Evolutionary conservation across 2,329 filamentous ascomycete genomes (phyloP), one percentile per base, ranked within the genome.

Genomic region (Penicillium fuscoglaucum): DNA sequence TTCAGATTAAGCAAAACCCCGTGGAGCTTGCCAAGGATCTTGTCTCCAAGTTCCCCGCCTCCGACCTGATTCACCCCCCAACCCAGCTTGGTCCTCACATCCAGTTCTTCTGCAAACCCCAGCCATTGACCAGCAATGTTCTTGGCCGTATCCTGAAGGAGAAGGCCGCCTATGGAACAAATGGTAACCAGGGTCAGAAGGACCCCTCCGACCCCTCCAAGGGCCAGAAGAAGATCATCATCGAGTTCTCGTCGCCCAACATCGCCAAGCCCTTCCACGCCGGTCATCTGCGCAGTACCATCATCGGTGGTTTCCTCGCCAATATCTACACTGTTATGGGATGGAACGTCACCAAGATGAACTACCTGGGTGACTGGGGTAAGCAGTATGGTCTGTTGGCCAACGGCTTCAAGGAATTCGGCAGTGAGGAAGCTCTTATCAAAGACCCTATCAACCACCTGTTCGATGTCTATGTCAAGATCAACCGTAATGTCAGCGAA

Each of bases 351-450:
- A 74, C 83, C 50, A 81, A 83, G 59, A 84, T 88, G 82, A 88
- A 88, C 75, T 88, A 88, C 71, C 80, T 88, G 5, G 86, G 86
- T 61, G 86, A 88, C 68, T 88, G 86, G 86, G 86, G 86, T 52
- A 87, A 87, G 78, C 85, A 88, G 71, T 87, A 87, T 61, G 86
- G 86, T 66, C 78, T 88, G 35, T 74, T 87, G 51, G 85, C 84
- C 10, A 82, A 86, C 57, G 86, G 85, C 1, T 88, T 84, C 70
- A 81, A 85, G 66, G 79, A 80, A 63, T 88, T 84, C 61, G 86
- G 86, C 47, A 82, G 78, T 59, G 84, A 87, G 71, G 83, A 86
- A 63, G 80, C 83, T 65, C 75, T 88, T 37, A 72, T 79, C 52
- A 81, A 80, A 66, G 84, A 88, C 68, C 85, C 85, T 1, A 87